These are phyloP conservation scores for Cutaneotrichosporon spelunceum DNA, from an alignment of 1,284 basidiomycete genomes.

Conservation along the genomic window DNA sequence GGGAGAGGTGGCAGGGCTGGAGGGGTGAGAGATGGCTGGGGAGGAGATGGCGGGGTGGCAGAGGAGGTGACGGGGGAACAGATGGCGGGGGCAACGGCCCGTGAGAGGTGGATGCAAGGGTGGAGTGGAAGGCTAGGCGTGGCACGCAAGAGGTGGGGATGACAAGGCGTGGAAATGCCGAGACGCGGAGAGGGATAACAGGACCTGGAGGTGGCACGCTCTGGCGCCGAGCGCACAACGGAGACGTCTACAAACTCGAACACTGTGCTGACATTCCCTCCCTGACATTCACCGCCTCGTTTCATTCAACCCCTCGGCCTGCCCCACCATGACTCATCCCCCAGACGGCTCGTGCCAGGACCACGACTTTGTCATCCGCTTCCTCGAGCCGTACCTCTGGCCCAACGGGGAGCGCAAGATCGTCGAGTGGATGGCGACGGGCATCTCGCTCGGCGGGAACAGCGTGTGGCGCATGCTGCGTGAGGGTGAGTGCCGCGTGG, in stretches of 20 bases:
- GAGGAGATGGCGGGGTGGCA: too few species aligned
- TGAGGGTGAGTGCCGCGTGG: slow-evolving; percentile 40
- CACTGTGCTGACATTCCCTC: neutral
- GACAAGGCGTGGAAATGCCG: too few species aligned
- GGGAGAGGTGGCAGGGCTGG: too few species aligned
- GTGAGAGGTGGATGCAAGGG: too few species aligned
- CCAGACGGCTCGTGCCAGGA: slow-evolving; percentile 67
- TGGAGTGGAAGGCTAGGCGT: neutral
- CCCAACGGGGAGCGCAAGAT: slow-evolving; percentile 65
- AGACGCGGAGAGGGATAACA: too few species aligned
- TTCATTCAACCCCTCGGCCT: neutral
- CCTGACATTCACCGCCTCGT: neutral
- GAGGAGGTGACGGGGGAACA: too few species aligned
- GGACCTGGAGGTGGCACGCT: too few species aligned
- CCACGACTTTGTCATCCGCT: slow-evolving; percentile 74
- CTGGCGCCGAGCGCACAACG: too few species aligned
- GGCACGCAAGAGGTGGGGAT: too few species aligned
- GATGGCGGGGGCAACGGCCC: too few species aligned
- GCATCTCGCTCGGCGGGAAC: slow-evolving; percentile 55
- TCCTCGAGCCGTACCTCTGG: slow-evolving; percentile 72
- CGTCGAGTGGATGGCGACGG: slow-evolving; percentile 61
- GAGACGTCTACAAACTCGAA: too few species aligned
- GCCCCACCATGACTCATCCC: neutral
- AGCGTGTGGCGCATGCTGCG: slow-evolving; percentile 53
- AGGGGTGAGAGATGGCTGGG: too few species aligned